These are phyloP conservation scores for Pseudevernia furfuracea DNA, from an alignment of 495 filamentous ascomycete species.

Conservation along the genomic window DNA sequence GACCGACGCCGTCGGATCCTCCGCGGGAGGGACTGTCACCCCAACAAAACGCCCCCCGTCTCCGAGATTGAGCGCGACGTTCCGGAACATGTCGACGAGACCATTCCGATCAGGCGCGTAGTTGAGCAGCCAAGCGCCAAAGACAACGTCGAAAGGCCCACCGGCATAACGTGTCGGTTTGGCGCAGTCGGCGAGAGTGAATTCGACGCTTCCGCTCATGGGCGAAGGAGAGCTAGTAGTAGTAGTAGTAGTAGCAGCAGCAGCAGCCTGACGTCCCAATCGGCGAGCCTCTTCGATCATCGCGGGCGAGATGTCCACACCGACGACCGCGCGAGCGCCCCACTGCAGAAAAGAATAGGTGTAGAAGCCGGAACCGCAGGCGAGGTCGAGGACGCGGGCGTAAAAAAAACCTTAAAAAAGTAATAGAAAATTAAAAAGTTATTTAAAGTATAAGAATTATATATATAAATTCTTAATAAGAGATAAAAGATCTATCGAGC, in stretches of 20 bases:
- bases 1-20: constrained; percentile 1
- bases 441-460: no score
- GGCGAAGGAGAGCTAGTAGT: no score
- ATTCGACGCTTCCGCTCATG: constrained; percentile 10
- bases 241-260: no score
- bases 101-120: constrained; percentile 28
- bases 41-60: constrained; percentile 30
- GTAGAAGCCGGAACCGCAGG: constrained; percentile 30
- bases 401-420: no score
- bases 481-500: no score
- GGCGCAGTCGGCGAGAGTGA: constrained; percentile 24
- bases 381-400: constrained; percentile 30
- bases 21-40: constrained; percentile 4
- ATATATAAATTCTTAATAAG: no score
- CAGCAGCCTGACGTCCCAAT: no score
- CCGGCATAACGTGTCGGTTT: constrained; percentile 20
- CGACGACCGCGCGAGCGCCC: constrained; percentile 29
- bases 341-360: constrained; percentile 20
- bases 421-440: no score
- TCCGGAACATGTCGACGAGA: constrained; percentile 31
- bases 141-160: constrained; percentile 35
- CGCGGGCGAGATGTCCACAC: constrained; percentile 29
- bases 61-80: constrained; percentile 32
- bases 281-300: constrained; percentile 30
- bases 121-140: constrained; percentile 36